Percentiles rank a stretch among this genome's conserved stretches.
phyloP scores from a whole-genome alignment of 495 filamentous ascomycete genomes.

The Penicillium alfredii region DNA sequence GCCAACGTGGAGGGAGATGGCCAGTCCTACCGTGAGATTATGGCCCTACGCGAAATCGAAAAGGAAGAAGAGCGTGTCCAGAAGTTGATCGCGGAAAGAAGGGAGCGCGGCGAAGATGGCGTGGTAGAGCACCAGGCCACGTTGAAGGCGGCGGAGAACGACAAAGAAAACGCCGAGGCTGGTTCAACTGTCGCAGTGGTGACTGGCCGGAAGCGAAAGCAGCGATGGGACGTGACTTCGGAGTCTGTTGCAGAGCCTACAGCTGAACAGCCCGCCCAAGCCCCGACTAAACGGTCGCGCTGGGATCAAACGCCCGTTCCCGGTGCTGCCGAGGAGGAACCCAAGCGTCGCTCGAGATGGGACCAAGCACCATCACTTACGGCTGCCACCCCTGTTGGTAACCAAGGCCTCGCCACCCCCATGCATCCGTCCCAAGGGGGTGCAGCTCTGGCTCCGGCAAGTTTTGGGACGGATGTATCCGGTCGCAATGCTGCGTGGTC shows the following conservation, averaged over 20 bases:
- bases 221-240: conserved; percentile 80
- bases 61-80: conserved; percentile 88
- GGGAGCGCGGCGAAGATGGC: conserved; percentile 55
- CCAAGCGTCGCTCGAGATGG: conserved; percentile 76
- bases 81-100: conserved; percentile 72
- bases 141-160: conserved; percentile 55
- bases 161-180: conserved; percentile 67
- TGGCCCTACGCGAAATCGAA: conserved; percentile 87
- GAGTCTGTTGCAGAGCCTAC: conserved; percentile 40
- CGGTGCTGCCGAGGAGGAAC: conserved; percentile 45
- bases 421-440: conserved; percentile 72
- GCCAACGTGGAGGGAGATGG: conserved; percentile 60
- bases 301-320: conserved; percentile 85
- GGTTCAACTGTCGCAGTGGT: conserved; percentile 59
- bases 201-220: conserved; percentile 75
- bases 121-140: conserved; percentile 61
- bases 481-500: conserved; percentile 71
- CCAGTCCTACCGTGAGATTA: conserved; percentile 83
- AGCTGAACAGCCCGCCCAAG: conserved; percentile 43
- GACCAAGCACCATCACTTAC: conserved; percentile 68
- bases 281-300: conserved; percentile 70
- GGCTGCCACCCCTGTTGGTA: conserved; percentile 72
- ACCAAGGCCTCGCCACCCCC: conserved; percentile 75
- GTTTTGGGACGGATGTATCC: conserved; percentile 79
- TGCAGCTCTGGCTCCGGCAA: conserved; percentile 47